Evolutionary conservation across 495 filamentous ascomycete species (phyloP), one percentile per base, ranked within the genome.

Genomic region (Letharia lupina): DNA sequence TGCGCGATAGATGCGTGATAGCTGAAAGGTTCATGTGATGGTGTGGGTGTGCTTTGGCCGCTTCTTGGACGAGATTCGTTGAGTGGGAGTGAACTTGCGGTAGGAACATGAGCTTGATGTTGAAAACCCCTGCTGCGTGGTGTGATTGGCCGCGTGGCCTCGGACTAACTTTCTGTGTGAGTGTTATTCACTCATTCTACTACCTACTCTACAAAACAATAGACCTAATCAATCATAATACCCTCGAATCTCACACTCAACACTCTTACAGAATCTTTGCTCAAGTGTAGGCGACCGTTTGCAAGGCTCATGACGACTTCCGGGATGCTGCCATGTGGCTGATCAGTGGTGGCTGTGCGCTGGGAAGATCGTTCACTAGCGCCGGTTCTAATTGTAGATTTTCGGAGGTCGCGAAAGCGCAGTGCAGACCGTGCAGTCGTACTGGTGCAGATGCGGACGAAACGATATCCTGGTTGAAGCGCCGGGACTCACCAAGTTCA

Each of bases 81-180:
- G 71, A 58, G 50, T 33, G 62, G 64, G 44, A 45, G 73, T 57
- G 62, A 67, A 59, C 54, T 67, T 60, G 71, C 64, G 70, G 70
- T 67, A 71, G 70, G 72, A 73, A 62, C 66, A 62, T 65, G 63
- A 67, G 67, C 65, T 69, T 73, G 68, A 70, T 66, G 72, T 69
- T 70, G 65, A 70, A 37, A 54, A 76, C 72, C 76, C 77, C 72
- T 73, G 77, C 69, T 75, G 67, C 64, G 72, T 68, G 62, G 61
- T 68, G 37, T 72, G 65, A 78, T 78, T 78, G 77, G 77, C 69
- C 65, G 70, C 71, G 23, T 56, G 41, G 42, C 44, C 62, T 65
- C 62, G 48, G 48, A 16, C n/a, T 42, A 50, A 59, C 23, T 54
- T 45, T 13, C 39, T 59, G 35, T 48, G 63, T 33, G n/a, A 33